Evolutionary conservation across 106 monocot species (phyloP).

Genomic region (Apostasia ramifera): DNA sequence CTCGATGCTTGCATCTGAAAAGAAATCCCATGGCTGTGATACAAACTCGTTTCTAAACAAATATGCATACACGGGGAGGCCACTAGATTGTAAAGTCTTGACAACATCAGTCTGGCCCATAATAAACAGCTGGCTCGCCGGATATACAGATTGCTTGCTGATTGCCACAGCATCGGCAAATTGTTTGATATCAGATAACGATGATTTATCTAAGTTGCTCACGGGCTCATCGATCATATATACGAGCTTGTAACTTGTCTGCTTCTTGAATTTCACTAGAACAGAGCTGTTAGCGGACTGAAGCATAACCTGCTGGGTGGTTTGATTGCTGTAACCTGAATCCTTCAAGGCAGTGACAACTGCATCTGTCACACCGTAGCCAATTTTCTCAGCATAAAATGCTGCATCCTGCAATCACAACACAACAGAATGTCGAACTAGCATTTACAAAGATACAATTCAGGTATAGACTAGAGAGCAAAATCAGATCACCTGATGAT

Average conservation of each 20-base stretch:
- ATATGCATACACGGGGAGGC: conserved; percentile 42
- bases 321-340: conserved; percentile 43
- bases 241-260: conserved; percentile 43
- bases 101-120: conserved; percentile 33
- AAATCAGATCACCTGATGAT: no score
- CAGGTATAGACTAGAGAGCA: no score
- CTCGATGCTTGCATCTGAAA: conserved; percentile 38
- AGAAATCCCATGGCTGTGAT: conserved; percentile 50
- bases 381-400: conserved; percentile 39
- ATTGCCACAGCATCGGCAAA: conserved; percentile 63
- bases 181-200: conserved; percentile 44
- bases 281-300: conserved; percentile 70
- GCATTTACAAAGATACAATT: not conserved
- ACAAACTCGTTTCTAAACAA: conserved; percentile 41
- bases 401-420: conserved; percentile 42
- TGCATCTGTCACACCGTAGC: conserved; percentile 25
- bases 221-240: conserved; percentile 55
- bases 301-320: conserved; percentile 46
- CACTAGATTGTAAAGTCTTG: conserved; percentile 26
- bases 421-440: no score
- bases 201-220: conserved; percentile 23
- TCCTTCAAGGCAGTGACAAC: conserved; percentile 42
- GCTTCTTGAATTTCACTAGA: conserved; percentile 44
- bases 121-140: conserved; percentile 12
- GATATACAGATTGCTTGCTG: conserved; percentile 29